Percentiles rank a stretch among this genome's conserved stretches.
phyloP scores from a whole-genome alignment of 2,329 filamentous ascomycete species.

The Graphilbum fragrans region DNA sequence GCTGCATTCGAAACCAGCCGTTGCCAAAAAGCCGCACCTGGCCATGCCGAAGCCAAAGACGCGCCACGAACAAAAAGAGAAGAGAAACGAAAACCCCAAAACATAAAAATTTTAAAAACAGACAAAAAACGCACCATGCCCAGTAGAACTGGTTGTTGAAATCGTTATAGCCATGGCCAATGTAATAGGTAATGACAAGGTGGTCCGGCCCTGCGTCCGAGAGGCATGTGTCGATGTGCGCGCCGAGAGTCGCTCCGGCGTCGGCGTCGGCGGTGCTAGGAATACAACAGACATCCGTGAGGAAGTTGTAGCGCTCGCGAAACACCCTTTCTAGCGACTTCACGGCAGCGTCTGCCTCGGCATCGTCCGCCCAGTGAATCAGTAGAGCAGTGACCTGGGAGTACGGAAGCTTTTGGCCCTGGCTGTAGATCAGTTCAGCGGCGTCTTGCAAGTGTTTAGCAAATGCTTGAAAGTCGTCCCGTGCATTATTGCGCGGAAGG shows the following conservation, averaged over 20 bases:
- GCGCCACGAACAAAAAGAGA: not conserved
- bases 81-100: not conserved
- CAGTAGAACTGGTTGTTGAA: slow-evolving; percentile 51
- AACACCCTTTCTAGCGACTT: slow-evolving; percentile 43
- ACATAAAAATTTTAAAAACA: slow-evolving; percentile 1
- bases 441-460: slow-evolving; percentile 57
- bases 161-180: slow-evolving; percentile 47
- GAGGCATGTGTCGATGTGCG: slow-evolving; percentile 47
- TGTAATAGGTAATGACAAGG: slow-evolving; percentile 53
- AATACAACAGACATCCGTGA: slow-evolving; percentile 48
- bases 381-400: slow-evolving; percentile 47
- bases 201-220: slow-evolving; percentile 45
- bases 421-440: slow-evolving; percentile 53
- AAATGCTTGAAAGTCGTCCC: slow-evolving; percentile 54
- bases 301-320: slow-evolving; percentile 47
- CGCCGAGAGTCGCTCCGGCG: slow-evolving; percentile 48
- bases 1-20: too few species aligned
- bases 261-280: slow-evolving; percentile 46
- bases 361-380: slow-evolving; percentile 51
- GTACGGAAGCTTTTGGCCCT: slow-evolving; percentile 46
- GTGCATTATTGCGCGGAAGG: slow-evolving; percentile 18
- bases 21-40: too few species aligned
- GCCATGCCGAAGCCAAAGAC: too few species aligned
- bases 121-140: slow-evolving; percentile 44
- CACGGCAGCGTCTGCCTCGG: slow-evolving; percentile 39